Conservation (phyloP, 2,329 filamentous ascomycete genomes). For the Exophiala sp. region DNA sequence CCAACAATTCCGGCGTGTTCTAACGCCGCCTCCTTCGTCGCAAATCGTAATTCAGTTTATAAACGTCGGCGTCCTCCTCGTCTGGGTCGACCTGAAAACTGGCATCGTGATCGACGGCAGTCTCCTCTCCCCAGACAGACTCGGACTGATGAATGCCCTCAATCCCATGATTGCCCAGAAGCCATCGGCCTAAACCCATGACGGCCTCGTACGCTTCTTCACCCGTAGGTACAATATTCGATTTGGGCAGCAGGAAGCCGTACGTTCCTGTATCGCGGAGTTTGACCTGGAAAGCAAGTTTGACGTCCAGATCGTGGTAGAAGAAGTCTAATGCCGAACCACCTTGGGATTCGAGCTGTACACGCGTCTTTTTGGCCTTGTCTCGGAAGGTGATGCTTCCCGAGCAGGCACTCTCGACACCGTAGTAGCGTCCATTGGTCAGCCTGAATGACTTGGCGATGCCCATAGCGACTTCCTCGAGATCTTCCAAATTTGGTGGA, state of each 20-base stretch:
- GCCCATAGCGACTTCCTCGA: constrained; percentile 84
- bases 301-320: constrained; percentile 78
- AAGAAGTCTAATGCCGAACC: constrained; percentile 94
- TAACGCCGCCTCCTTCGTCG: too few relatives aligned
- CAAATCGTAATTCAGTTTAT: neutral
- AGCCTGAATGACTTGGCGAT: constrained; percentile 83
- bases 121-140: constrained; percentile 19
- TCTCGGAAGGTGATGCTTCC: constrained; percentile 56
- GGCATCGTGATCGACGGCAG: neutral
- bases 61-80: neutral
- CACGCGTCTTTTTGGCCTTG: constrained; percentile 36
- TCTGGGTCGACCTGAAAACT: neutral
- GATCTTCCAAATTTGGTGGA: constrained; percentile 84
- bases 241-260: constrained; percentile 82
- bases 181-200: constrained; percentile 77
- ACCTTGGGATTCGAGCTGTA: constrained; percentile 68
- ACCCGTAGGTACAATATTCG: constrained; percentile 84
- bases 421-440: constrained; percentile 72
- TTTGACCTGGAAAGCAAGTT: constrained; percentile 89
- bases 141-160: constrained; percentile 17
- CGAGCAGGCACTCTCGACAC: constrained; percentile 80
- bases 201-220: constrained; percentile 82
- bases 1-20: too few relatives aligned
- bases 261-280: constrained; percentile 90
- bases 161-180: constrained; percentile 48